Evolutionary conservation across 2,329 filamentous ascomycete genomes (phyloP).

Genomic region (Aspergillus jensenii): DNA sequence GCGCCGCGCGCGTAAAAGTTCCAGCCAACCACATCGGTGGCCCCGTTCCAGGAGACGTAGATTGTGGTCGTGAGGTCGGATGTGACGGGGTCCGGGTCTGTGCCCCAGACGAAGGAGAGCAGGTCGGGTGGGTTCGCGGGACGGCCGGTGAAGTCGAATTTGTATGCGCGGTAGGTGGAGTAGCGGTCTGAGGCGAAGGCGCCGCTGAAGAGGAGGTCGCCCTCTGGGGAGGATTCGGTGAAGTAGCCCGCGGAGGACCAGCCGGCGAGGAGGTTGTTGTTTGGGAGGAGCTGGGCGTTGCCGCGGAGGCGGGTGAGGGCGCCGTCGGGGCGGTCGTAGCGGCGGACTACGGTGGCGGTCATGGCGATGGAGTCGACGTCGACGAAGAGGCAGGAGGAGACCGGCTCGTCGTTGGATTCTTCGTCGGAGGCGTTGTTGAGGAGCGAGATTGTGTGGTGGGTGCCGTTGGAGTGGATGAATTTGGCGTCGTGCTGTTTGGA

Average conservation of each 20-base stretch:
- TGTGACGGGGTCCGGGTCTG: too few relatives aligned
- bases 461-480: constrained; percentile 29
- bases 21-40: too few relatives aligned
- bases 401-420: constrained; percentile 22
- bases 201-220: too few relatives aligned
- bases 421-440: constrained; percentile 37
- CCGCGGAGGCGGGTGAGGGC: constrained; percentile 33
- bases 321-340: constrained; percentile 34
- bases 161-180: too few relatives aligned
- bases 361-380: constrained; percentile 27
- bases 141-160: too few relatives aligned
- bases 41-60: too few relatives aligned
- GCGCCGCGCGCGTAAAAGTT: too few relatives aligned
- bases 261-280: constrained; percentile 36
- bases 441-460: constrained; percentile 32
- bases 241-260: constrained; percentile 20
- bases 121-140: too few relatives aligned
- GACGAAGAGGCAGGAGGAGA: constrained; percentile 30
- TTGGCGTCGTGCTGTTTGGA: constrained; percentile 40
- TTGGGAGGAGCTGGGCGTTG: constrained; percentile 34
- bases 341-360: constrained; percentile 26
- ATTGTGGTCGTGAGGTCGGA: too few relatives aligned
- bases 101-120: too few relatives aligned
- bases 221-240: too few relatives aligned
- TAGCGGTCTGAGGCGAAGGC: too few relatives aligned